Evolutionary conservation across 2,329 filamentous ascomycete species (phyloP), one percentile per base, ranked within the genome.

Genomic region (Ploettnerulaceae sp.): DNA sequence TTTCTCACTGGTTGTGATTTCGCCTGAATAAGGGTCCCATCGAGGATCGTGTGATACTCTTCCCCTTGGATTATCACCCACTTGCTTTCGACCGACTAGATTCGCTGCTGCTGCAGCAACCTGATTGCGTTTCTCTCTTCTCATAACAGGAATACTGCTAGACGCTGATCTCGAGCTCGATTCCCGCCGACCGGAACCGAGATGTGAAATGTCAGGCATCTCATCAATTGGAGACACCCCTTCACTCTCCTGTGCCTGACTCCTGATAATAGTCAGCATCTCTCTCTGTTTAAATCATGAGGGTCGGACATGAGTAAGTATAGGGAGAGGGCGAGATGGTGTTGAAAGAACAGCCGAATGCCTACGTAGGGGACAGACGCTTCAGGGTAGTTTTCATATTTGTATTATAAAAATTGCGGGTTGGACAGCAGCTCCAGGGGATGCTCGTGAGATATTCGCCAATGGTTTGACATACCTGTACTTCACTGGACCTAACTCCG

Each of bases 11-110:
- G 70, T 73, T 4, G 77, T 82, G 29, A 79, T 77, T 58, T 86
- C 82, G 7, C 80, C 82, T 3, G 82, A 82, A 60, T 76, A 78
- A 37, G 76, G 75, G 65, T 87, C 81, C 81, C 81, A 85, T 54
- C 71, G 69, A 17, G 71, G 72, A 49, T 75, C 70, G 40, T 65
- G 63, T 7, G 55, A 46, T 29, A 53, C 52, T 40, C 56, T 55
- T 44, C 47, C 52, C 34, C 40, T 48, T n/a, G 46, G 18, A n/a
- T 28, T 33, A 12, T 54, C 46, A 21, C 45, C 53, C 39, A 51
- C 46, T 22, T 60, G 49, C 39, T 62, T 63, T 31, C 58, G 46
- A 18, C 40, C 18, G 5, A 55, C 44, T 11, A 59, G 20, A 39
- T 58, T 61, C 32, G 57, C 49, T 11, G 60, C 58, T 8, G 48